Conservation (phyloP, 139 green algal species). For the Astrephomene gubernaculifera region DNA sequence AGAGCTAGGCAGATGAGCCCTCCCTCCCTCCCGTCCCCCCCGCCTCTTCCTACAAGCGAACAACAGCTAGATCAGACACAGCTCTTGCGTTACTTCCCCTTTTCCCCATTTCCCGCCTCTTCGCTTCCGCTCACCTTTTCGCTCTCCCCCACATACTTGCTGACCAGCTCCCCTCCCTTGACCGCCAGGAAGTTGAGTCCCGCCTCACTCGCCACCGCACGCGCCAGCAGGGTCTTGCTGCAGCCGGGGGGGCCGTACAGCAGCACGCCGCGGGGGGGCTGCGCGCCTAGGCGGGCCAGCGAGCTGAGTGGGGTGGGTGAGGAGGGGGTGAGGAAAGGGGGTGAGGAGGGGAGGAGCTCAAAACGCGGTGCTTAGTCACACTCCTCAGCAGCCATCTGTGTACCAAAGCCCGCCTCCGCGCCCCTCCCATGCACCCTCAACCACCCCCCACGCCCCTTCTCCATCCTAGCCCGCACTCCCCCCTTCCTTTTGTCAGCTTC, state of each 20-base stretch:
- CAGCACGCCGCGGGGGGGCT: slow-evolving; percentile 77
- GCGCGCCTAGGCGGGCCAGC: slow-evolving; percentile 58
- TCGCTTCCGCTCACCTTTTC: slow-evolving; percentile 60
- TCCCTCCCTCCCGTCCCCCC: background rate
- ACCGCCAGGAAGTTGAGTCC: slow-evolving; percentile 81
- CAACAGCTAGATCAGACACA: too few relatives aligned
- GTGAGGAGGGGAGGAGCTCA: too few relatives aligned
- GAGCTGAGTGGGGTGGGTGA: background rate
- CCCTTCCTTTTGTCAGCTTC: too few relatives aligned
- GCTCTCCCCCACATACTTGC: slow-evolving; percentile 89
- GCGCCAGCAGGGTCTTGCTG: slow-evolving; percentile 89
- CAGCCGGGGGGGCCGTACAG: slow-evolving; percentile 76
- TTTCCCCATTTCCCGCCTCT: background rate
- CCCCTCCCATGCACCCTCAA: background rate
- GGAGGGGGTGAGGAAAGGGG: background rate
- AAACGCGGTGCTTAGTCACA: too few relatives aligned
- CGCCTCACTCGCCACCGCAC: slow-evolving; percentile 76
- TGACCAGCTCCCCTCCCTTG: slow-evolving; percentile 74
- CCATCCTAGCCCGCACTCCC: background rate
- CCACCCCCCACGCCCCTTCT: background rate
- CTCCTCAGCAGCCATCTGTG: too few relatives aligned
- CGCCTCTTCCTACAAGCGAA: background rate
- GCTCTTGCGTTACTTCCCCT: background rate
- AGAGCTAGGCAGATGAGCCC: background rate
- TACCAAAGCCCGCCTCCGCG: background rate